Evolutionary conservation across 176 grass and related monocot genomes (phyloP).

Genomic region (Carex scoparia): DNA sequence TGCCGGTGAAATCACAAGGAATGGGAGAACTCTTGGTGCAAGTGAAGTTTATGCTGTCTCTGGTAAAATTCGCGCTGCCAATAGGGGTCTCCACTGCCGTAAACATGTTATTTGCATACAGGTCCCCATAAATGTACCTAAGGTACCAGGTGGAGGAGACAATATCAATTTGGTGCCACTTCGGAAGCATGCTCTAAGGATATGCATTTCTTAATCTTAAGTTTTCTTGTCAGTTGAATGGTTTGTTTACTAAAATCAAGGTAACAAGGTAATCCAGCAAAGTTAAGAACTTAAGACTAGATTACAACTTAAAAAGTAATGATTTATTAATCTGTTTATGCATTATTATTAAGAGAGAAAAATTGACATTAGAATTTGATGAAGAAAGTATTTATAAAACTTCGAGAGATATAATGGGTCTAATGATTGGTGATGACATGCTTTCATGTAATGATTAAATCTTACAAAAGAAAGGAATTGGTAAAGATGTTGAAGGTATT

Average conservation of each 20-base stretch:
- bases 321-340: background rate
- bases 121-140: slow-evolving; percentile 72
- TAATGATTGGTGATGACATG: too few relatives aligned
- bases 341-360: background rate
- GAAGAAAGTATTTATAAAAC: too few relatives aligned
- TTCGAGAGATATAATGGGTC: too few relatives aligned
- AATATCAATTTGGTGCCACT: background rate
- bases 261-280: background rate
- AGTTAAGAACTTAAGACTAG: background rate
- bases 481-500: too few relatives aligned
- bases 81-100: slow-evolving; percentile 44
- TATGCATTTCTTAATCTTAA: background rate
- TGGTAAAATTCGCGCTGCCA: slow-evolving; percentile 50
- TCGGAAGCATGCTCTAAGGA: background rate
- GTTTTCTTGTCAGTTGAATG: background rate
- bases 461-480: too few relatives aligned
- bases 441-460: too few relatives aligned
- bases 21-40: slow-evolving; percentile 74
- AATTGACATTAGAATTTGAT: too few relatives aligned
- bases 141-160: background rate
- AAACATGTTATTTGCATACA: slow-evolving; percentile 62
- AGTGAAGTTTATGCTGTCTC: slow-evolving; percentile 30
- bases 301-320: background rate
- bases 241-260: background rate
- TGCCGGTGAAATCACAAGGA: slow-evolving; percentile 47